Evolutionary conservation across 2,329 filamentous ascomycete genomes (phyloP).

Genomic region (Xylariaceae sp.): DNA sequence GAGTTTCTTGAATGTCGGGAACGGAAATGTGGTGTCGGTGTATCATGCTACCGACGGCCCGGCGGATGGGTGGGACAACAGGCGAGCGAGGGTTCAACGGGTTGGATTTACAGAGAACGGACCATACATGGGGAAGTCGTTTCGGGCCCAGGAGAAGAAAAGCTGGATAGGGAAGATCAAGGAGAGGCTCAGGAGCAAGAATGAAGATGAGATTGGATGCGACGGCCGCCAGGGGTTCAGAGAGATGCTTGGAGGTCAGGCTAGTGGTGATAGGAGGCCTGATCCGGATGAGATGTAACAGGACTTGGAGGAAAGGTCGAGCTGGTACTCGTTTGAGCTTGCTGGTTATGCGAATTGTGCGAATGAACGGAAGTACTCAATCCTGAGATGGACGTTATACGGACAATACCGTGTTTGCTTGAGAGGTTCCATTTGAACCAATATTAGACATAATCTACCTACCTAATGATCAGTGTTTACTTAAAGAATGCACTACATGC

Average conservation of each 20-base stretch:
- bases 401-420: too few species aligned
- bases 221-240: constrained; percentile 15
- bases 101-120: constrained; percentile 30
- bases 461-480: too few species aligned
- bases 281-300: constrained; percentile 1
- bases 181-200: constrained; percentile 6
- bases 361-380: too few species aligned
- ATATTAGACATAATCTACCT: too few species aligned
- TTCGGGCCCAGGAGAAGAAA: background rate
- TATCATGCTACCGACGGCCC: constrained; percentile 32
- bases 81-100: constrained; percentile 28
- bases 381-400: too few species aligned
- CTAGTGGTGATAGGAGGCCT: background rate
- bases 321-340: background rate
- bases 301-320: background rate
- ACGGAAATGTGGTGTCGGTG: constrained; percentile 26
- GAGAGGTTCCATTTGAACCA: too few species aligned
- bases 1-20: constrained; percentile 25
- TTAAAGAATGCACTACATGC: too few species aligned
- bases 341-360: background rate
- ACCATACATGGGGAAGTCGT: constrained; percentile 29
- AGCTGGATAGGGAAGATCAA: constrained; percentile 6
- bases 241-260: constrained; percentile 18
- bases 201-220: background rate
- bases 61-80: constrained; percentile 30